Base-by-base conservation (phyloP, 148 eudicot genomes). In the Silene conica region DNA sequence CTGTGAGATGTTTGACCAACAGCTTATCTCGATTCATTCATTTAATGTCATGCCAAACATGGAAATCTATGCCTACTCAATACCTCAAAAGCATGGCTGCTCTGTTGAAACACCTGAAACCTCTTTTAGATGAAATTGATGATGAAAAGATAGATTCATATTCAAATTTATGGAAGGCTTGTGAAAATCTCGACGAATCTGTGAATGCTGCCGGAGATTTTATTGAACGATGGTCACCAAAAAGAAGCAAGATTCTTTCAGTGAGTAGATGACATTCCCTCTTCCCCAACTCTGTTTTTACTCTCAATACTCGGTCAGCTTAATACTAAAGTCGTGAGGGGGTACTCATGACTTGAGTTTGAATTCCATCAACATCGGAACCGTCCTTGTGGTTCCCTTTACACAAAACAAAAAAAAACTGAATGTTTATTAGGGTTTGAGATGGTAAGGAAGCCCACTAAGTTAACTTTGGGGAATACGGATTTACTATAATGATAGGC, bases 11-110 rank as follows among this genome's bases (percentile, higher is more conserved):
- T 78, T 86, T 88, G 64, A 77, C 79, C 71, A 93, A 93, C 87
- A 93, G 96, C 78, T 86, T 90, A 26, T 85, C 96, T 76, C 91
- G 98, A 73, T 93, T 89, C 80, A 80, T 92, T 81, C 97, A 83
- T 86, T 87, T 92, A n/a, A 85, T 89, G 70, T 86, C 96, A 76
- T 87, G 91, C 81, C 89, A 78, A 57, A 80, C 86, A 63, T 76
- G 82, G 69, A 89, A 82, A 56, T 73, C 67, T 13, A 81, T 89
- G 81, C 96, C 97, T 67, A 69, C 76, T 77, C 87, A 84, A 71
- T 85, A 83, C 74, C 87, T 76, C 74, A 82, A 71, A 74, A 75
- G 70, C 78, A 20, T 83, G 65, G 86, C 87, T 34, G 74, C 71
- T 73, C 72, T 84, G 67, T 74, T 93, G 84, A 93, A 91, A 85